Evolutionary conservation across 2,329 filamentous ascomycete species (phyloP), one percentile per base, ranked within the genome.

Genomic region (Amylocarpus encephaloides): DNA sequence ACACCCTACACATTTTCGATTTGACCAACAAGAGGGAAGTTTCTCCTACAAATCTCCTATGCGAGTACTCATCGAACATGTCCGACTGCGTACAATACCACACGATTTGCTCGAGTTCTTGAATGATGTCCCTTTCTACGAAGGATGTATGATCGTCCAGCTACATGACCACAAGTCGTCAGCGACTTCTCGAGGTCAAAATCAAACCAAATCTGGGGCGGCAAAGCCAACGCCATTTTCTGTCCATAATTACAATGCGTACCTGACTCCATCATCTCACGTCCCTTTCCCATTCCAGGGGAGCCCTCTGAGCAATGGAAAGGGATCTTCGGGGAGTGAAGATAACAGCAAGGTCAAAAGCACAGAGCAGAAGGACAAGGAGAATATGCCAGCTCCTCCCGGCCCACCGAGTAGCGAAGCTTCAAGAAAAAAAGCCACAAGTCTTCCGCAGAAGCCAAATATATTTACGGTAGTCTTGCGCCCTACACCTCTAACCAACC

Each of bases 11-110:
- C 85, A 95, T 69, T 97, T 95, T 66, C 82, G 86, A 51, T 95
- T 98, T 70, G 92, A 97, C 60, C 83, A 90, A 62, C 92, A 96
- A 68, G 90, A 95, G 67, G 88, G 91, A 63, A 92, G 87, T 65
- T 96, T 95, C 62, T 78, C 81, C 5, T 97, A 97, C 69, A 88
- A 88, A 62, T 95, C 90, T 16, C 90, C 93, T 19, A 96, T 97
- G 91, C 82, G 79, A 60, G 70, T 88, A 15, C 77, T 85, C 59
- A 74, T 88, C 44, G 83, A 94, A 58, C 90, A 95, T 67, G 68
- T 97, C 41, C 78, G 78, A 57, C 74, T 73, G 38, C 80, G 85
- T 50, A 95, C 88, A 0, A 75, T 98, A 33, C 93, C 93, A 1
- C 90, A 96, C 68, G 90, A 96, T 60, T 81, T 97, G 65, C 72